A percentile compares a stretch with the other conserved stretches of the same genome.
These are phyloP conservation scores for Digitaria exilis DNA, from an alignment of 202 grass and related monocot species.

Conservation along the genomic window DNA sequence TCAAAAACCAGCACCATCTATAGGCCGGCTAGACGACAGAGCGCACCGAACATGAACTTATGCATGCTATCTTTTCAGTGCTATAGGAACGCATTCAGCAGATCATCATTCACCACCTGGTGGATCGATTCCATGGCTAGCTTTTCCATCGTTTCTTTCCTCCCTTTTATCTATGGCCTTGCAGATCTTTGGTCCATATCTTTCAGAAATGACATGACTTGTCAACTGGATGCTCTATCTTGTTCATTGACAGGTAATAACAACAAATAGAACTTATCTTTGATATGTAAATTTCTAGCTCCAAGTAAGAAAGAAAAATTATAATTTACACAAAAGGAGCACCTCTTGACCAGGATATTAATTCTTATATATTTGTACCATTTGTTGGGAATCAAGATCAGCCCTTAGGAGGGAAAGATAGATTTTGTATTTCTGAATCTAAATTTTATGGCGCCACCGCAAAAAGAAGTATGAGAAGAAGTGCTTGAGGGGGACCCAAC, in stretches of 20 bases:
- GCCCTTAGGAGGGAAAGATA: not conserved
- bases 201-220: constrained; percentile 31
- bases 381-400: constrained; percentile 7
- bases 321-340: not conserved
- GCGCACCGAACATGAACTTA: constrained; percentile 3
- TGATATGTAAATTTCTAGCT: not conserved
- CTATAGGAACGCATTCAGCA: not conserved
- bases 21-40: not conserved
- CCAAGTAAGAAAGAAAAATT: not conserved
- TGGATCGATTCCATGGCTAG: constrained; percentile 37
- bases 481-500: not conserved
- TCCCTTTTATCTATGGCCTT: not conserved
- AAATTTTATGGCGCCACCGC: not conserved
- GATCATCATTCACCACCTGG: not conserved
- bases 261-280: not conserved
- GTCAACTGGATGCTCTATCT: not conserved
- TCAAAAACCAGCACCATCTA: not conserved
- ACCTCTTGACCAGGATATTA: not conserved
- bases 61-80: not conserved
- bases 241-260: not conserved
- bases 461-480: not conserved
- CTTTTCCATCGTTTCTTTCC: not conserved
- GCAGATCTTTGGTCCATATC: constrained; percentile 39
- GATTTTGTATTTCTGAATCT: not conserved
- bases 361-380: not conserved